phyloP scores from a whole-genome alignment of 345 rosid species.

The Salix purpurea region DNA sequence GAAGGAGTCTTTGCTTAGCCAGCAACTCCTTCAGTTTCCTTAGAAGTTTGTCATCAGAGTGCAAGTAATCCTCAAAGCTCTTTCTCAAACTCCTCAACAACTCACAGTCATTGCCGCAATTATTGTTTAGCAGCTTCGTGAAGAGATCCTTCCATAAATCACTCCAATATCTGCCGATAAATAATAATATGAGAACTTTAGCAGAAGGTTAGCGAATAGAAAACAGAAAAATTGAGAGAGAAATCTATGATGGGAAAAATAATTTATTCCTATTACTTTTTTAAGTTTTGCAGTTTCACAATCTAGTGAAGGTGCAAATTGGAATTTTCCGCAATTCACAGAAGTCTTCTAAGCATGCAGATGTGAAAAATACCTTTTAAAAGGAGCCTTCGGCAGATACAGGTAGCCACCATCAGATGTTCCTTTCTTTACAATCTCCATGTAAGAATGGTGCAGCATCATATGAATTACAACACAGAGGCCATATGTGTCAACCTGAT shows the following conservation, averaged over 20 bases:
- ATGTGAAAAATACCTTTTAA: constrained; percentile 50
- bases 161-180: constrained; percentile 70
- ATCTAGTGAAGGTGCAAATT: neutral
- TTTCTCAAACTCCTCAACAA: constrained; percentile 55
- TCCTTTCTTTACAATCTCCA: constrained; percentile 60
- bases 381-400: constrained; percentile 56
- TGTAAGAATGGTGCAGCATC: constrained; percentile 78
- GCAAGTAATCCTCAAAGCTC: constrained; percentile 54
- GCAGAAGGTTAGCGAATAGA: neutral
- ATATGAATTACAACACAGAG: constrained; percentile 75
- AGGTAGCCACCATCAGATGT: constrained; percentile 42
- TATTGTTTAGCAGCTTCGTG: constrained; percentile 56
- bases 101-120: constrained; percentile 34
- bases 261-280: neutral
- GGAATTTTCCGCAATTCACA: neutral
- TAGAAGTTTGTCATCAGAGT: constrained; percentile 50
- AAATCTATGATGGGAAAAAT: neutral
- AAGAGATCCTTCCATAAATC: constrained; percentile 74
- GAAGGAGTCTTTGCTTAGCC: constrained; percentile 62
- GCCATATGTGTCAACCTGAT: constrained; percentile 79
- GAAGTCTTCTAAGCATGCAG: neutral
- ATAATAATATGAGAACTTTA: neutral
- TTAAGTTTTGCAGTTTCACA: neutral
- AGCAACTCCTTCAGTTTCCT: constrained; percentile 65
- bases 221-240: neutral